A percentile compares a stretch with the other conserved stretches of the same genome.
Evolutionary conservation across 2,329 filamentous ascomycete genomes (phyloP).

Genomic region (Xylaria sp.): DNA sequence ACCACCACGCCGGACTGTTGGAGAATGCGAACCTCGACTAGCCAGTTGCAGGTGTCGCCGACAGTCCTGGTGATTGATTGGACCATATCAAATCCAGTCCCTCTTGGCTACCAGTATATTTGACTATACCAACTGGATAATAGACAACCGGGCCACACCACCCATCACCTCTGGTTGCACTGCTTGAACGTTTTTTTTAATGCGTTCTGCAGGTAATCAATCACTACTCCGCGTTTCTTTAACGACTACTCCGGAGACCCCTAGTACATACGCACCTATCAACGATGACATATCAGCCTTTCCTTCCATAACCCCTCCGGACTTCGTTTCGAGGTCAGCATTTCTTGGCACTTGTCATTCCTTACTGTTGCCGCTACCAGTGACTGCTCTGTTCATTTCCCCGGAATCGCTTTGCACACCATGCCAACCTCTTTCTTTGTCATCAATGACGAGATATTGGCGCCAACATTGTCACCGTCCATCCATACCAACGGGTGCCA

Average conservation of each 20-base stretch:
- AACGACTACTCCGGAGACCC: not conserved
- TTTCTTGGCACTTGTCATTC: not conserved
- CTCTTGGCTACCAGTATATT: conserved; percentile 31
- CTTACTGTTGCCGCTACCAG: not conserved
- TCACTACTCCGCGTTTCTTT: not conserved
- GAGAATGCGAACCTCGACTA: not conserved
- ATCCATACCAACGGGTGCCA: not conserved
- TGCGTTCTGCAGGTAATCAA: conserved; percentile 9
- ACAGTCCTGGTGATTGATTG: conserved; percentile 27
- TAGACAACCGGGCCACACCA: conserved; percentile 16
- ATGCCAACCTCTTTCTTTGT: conserved; percentile 4
- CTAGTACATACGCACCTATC: conserved; percentile 4
- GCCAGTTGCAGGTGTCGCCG: conserved; percentile 13
- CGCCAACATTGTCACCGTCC: not conserved
- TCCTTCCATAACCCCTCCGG: not conserved
- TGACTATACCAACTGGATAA: conserved; percentile 12
- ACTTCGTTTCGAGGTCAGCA: not conserved
- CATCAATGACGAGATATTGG: conserved; percentile 20
- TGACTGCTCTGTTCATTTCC: not conserved
- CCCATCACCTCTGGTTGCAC: conserved; percentile 20
- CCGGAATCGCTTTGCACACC: not conserved
- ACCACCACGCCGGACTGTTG: conserved; percentile 15
- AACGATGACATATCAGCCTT: conserved; percentile 11
- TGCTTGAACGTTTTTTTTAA: conserved; percentile 10
- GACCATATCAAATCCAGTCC: conserved; percentile 7